Evolutionary conservation across 2,329 filamentous ascomycete genomes (phyloP).

Genomic region (Sporothrix curviconia): DNA sequence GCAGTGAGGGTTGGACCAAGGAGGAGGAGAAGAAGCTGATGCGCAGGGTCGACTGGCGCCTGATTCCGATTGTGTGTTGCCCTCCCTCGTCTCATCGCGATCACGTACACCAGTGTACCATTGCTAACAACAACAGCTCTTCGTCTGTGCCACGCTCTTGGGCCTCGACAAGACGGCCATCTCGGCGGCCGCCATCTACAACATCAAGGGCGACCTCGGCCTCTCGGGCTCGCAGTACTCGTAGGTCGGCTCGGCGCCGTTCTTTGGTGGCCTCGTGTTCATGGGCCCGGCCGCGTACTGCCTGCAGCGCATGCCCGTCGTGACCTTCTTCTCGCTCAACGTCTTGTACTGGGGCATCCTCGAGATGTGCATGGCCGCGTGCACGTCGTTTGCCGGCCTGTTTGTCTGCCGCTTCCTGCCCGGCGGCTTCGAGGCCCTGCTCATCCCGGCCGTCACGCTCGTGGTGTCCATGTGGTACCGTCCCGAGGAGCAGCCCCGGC

Average conservation of each 20-base stretch:
- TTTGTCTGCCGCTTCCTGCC: slow-evolving; percentile 22
- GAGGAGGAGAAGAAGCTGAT: slow-evolving; percentile 19
- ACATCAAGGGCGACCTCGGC: slow-evolving; percentile 21
- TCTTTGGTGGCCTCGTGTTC: slow-evolving; percentile 22
- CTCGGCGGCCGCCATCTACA: slow-evolving; percentile 24
- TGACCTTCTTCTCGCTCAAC: slow-evolving; percentile 19
- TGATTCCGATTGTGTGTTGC: slow-evolving; percentile 20
- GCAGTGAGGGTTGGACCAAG: slow-evolving; percentile 13
- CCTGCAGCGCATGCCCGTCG: slow-evolving; percentile 19
- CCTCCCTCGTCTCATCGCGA: not conserved
- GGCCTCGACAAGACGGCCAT: slow-evolving; percentile 23
- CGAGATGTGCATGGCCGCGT: slow-evolving; percentile 21
- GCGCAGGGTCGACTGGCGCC: slow-evolving; percentile 18
- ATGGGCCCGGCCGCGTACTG: slow-evolving; percentile 22
- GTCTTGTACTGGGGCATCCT: slow-evolving; percentile 21
- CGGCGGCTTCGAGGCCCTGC: slow-evolving; percentile 21
- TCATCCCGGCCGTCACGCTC: slow-evolving; percentile 21
- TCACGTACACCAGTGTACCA: slow-evolving; percentile 17
- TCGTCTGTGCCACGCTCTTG: slow-evolving; percentile 14
- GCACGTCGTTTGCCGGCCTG: slow-evolving; percentile 19
- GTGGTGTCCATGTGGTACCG: slow-evolving; percentile 22
- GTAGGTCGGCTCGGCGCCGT: slow-evolving; percentile 22
- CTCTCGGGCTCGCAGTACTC: slow-evolving; percentile 24
- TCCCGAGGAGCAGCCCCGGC: slow-evolving; percentile 23
- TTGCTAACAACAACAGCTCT: not conserved